Evolutionary conservation across 164 flowering plant species (phyloP), one percentile per base, ranked within the genome.

Genomic region (Taxillus chinensis): DNA sequence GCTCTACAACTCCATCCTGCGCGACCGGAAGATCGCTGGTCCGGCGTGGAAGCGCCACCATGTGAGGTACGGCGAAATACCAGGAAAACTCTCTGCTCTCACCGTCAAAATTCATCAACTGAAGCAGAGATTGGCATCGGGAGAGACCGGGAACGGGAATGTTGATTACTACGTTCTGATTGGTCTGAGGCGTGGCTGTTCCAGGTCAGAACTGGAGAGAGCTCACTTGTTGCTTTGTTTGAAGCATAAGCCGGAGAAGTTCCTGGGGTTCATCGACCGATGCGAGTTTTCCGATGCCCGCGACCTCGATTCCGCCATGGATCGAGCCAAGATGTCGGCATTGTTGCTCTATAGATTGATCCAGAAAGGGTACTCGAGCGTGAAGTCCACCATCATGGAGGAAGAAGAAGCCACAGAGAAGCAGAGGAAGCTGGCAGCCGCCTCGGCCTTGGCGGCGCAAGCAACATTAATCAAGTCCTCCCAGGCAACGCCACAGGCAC

Each of bases 151-250:
- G 4, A 83, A 86, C 0, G 76, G 80, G 4, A 83, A 86, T 61
- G 92, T 95, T 8, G 99, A 95, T 72, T 87, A 89, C 66, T 74
- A 87, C 48, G 79, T 80, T 2, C 70, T 95, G 73, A 82, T 91
- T 15, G 99, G 97, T 3, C 63, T 95, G 57, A 67, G 92, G 16
- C 73, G 97, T 11, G 99, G 99, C 0, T 95, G 99, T 64, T 77
- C 93, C 3, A 68, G 93, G 58, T 87, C 96, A 2, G 99, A 95
- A 60, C 60, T 95, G 15, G 93, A 87, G 61, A 71, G 96, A 63
- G 96, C 96, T 0, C 85, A 95, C 72, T 68, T 87, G 66, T 51
- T 95, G 57, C 79, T 95, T 2, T 75, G 75, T 16, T 66, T 95
- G 15, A 70, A 76, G 41, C 95, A 95, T 68, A 85, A 90, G 67